Evolutionary conservation across 108 stramenopile genomes (phyloP).

Genomic region (Nitzschia sp.): DNA sequence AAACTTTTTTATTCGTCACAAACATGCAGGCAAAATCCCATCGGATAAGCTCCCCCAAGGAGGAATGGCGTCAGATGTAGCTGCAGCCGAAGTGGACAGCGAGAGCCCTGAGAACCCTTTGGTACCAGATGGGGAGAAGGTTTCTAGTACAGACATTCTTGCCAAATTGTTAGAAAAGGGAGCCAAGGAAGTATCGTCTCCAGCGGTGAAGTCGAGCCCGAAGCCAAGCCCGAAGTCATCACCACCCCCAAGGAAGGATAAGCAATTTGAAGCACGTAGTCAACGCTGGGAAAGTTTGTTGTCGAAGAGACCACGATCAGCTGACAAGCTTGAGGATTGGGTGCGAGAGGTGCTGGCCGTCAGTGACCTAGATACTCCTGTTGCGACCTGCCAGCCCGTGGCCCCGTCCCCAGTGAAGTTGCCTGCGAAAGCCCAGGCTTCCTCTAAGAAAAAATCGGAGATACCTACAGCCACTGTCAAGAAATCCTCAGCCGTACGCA

Average conservation of each 20-base stretch:
- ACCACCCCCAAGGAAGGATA: background rate
- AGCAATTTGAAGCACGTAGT: background rate
- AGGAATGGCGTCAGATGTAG: background rate
- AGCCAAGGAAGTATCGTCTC: slow-evolving; percentile 5
- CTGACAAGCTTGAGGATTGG: slow-evolving; percentile 11
- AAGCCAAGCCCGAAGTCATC: too few species aligned
- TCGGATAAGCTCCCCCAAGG: background rate
- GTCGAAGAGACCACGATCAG: slow-evolving; percentile 2
- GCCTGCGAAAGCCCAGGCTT: background rate
- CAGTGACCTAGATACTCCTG: slow-evolving; percentile 20
- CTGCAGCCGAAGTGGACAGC: background rate
- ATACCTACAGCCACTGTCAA: too few species aligned
- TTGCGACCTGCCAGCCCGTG: background rate
- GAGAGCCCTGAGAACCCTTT: background rate
- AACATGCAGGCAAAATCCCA: slow-evolving; percentile 45
- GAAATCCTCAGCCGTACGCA: background rate
- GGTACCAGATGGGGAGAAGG: background rate
- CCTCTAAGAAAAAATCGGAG: too few species aligned
- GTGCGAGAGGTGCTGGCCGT: slow-evolving; percentile 26
- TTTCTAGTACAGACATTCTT: background rate
- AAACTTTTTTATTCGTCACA: slow-evolving; percentile 78
- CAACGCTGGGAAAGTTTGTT: slow-evolving; percentile 18
- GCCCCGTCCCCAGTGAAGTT: background rate
- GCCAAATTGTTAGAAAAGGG: background rate
- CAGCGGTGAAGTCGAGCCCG: too few species aligned